Conservation (phyloP, 345 rosid species). For the Jatropha curcas region DNA sequence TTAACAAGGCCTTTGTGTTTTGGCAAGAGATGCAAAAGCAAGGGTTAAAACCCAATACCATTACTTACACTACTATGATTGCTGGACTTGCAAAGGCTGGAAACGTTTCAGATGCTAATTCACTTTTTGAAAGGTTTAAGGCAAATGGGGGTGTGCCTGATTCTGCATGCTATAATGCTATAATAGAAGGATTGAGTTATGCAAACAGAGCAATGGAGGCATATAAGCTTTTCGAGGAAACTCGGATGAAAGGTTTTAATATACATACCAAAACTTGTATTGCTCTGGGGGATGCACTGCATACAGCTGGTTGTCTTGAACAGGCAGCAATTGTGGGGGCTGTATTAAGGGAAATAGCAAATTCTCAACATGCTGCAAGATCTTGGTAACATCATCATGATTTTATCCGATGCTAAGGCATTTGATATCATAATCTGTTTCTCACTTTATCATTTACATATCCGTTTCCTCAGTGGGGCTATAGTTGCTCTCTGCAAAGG, state of each 20-base stretch:
- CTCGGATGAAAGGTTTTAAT: conserved; percentile 60
- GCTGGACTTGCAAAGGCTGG: conserved; percentile 91
- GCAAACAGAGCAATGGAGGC: conserved; percentile 78
- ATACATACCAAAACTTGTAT: conserved; percentile 80
- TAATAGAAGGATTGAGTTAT: conserved; percentile 78
- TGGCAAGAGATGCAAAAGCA: conserved; percentile 99
- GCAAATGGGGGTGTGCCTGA: conserved; percentile 67
- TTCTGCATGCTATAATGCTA: conserved; percentile 73
- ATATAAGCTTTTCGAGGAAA: conserved; percentile 76
- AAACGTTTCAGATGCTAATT: conserved; percentile 66
- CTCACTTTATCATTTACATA: background rate
- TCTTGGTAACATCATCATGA: conserved; percentile 52
- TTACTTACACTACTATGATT: conserved; percentile 81
- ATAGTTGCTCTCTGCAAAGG: conserved; percentile 9
- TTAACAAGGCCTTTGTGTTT: conserved; percentile 90
- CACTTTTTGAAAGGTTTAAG: conserved; percentile 71
- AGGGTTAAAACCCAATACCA: conserved; percentile 64
- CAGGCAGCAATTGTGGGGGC: conserved; percentile 94
- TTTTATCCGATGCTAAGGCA: background rate
- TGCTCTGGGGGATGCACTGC: conserved; percentile 79
- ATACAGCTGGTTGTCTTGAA: conserved; percentile 85
- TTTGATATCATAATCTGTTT: background rate
- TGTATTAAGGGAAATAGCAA: conserved; percentile 82
- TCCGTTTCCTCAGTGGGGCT: conserved; percentile 3
- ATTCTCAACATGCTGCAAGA: conserved; percentile 82